Evolutionary conservation across 805 yeast genomes (phyloP).

Genomic region (Kazachstania africana): DNA sequence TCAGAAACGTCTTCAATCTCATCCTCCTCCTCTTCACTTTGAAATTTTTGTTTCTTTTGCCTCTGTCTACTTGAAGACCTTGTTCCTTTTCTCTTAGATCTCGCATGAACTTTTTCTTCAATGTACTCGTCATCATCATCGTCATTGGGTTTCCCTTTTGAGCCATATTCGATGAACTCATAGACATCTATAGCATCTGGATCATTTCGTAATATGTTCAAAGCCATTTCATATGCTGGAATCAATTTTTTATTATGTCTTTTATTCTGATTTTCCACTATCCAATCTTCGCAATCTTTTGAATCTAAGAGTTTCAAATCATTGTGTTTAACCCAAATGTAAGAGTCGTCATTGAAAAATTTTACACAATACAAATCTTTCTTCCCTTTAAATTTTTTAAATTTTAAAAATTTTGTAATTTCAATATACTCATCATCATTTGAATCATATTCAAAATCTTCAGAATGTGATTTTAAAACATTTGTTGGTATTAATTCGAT

Average conservation of each 20-base stretch:
- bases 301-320: constrained; percentile 14
- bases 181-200: constrained; percentile 22
- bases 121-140: constrained; percentile 23
- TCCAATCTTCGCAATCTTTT: constrained; percentile 17
- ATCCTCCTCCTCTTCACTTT: constrained; percentile 22
- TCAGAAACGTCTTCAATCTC: constrained; percentile 16
- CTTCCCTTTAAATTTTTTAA: constrained; percentile 11
- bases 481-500: constrained; percentile 46
- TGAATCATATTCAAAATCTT: constrained; percentile 5
- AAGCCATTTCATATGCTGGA: constrained; percentile 40
- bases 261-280: constrained; percentile 32
- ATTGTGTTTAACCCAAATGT: constrained; percentile 22
- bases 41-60: constrained; percentile 9
- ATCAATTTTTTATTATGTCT: constrained; percentile 32
- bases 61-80: constrained; percentile 12
- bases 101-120: constrained; percentile 22
- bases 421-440: constrained; percentile 9
- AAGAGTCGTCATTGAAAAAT: constrained; percentile 25
- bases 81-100: constrained; percentile 7
- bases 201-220: constrained; percentile 20
- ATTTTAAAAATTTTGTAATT: constrained; percentile 17
- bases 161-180: constrained; percentile 28
- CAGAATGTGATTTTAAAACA: constrained; percentile 27
- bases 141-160: constrained; percentile 20
- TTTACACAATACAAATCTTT: constrained; percentile 22